Conservation (phyloP, 129 eudicot genomes). For the Saposhnikovia divaricata region DNA sequence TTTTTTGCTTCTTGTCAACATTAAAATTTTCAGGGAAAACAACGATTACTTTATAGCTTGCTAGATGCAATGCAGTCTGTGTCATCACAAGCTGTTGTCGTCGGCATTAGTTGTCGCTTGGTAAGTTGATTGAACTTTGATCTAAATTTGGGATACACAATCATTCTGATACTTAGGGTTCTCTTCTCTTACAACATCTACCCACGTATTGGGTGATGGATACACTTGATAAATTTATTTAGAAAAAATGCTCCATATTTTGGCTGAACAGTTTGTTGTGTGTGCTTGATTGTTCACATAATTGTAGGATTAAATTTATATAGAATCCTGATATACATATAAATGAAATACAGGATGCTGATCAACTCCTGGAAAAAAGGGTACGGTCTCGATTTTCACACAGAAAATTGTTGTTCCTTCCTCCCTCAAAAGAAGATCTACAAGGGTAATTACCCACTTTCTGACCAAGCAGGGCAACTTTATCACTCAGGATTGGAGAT, state of each 20-base stretch:
- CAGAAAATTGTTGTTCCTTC: conserved; percentile 79
- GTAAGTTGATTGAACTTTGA: conserved; percentile 32
- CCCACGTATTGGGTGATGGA: neutral
- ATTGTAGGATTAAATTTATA: neutral
- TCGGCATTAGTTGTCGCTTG: conserved; percentile 87
- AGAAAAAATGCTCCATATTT: neutral
- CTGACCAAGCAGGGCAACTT: conserved; percentile 1
- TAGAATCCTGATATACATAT: conserved; percentile 12
- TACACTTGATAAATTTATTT: neutral
- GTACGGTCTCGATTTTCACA: conserved; percentile 95
- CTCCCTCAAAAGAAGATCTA: conserved; percentile 74
- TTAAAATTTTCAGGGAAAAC: conserved; percentile 64
- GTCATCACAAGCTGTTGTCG: conserved; percentile 87
- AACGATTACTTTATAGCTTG: conserved; percentile 71
- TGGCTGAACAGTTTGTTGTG: neutral
- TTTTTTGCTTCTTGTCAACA: conserved; percentile 4
- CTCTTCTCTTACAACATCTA: neutral
- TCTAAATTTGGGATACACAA: neutral
- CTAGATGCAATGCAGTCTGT: conserved; percentile 98
- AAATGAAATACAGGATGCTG: conserved; percentile 72
- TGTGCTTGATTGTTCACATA: neutral
- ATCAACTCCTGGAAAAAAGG: conserved; percentile 92
- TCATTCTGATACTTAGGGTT: neutral
- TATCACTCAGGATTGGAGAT: neutral
- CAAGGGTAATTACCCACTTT: conserved; percentile 40